phyloP scores from a whole-genome alignment of 2,329 filamentous ascomycete species.

The Drechslera avenae region DNA sequence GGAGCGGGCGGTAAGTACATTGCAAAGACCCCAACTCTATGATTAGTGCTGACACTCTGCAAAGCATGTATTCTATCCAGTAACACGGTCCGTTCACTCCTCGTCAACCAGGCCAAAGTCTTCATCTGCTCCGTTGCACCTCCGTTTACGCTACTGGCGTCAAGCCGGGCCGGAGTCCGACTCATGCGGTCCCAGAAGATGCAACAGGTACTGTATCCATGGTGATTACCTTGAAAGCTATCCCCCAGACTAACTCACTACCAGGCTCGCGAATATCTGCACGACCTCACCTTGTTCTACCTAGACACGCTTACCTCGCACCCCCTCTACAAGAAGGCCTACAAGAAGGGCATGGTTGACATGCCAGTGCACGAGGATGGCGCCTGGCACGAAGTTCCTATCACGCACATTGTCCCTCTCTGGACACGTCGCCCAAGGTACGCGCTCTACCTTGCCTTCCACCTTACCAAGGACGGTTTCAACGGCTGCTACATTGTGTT shows the following conservation, averaged over 20 bases:
- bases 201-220: conserved; percentile 4
- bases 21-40: background rate
- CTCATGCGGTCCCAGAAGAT: conserved; percentile 11
- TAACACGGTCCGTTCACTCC: conserved; percentile 9
- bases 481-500: conserved; percentile 1
- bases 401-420: conserved; percentile 16
- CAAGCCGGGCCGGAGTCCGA: conserved; percentile 43
- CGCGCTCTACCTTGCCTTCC: conserved; percentile 9
- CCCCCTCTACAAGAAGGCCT: conserved; percentile 8
- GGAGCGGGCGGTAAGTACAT: conserved; percentile 31
- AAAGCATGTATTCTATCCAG: conserved; percentile 23
- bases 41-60: background rate
- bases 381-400: background rate
- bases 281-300: background rate
- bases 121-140: conserved; percentile 44
- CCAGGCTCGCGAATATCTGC: background rate
- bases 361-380: conserved; percentile 15
- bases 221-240: background rate
- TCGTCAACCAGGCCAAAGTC: conserved; percentile 22
- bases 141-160: conserved; percentile 43
- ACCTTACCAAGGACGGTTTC: conserved; percentile 37
- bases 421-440: background rate
- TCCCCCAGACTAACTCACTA: background rate
- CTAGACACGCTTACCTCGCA: background rate
- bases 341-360: conserved; percentile 6